Conservation (phyloP, 371 early-diverging fungal genomes). For the Mortierella sp. region DNA sequence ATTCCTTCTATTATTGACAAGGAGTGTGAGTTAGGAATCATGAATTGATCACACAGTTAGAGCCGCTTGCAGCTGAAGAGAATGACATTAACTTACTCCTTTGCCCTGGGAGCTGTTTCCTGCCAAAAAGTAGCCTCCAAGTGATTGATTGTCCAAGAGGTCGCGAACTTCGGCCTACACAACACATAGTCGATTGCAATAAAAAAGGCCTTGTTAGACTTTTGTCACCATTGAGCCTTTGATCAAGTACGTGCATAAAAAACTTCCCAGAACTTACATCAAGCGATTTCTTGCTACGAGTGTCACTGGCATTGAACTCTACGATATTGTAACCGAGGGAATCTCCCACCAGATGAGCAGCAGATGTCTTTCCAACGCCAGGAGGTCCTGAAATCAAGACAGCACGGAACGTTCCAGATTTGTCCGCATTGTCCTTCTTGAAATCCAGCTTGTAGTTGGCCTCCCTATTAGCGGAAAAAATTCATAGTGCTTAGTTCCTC, state of each 20-base stretch:
- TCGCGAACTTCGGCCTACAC: conserved; percentile 63
- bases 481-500: neutral
- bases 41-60: neutral
- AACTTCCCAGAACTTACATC: conserved; percentile 65
- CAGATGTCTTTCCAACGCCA: conserved; percentile 99
- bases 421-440: conserved; percentile 58
- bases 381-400: conserved; percentile 97
- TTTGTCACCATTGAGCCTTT: neutral
- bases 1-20: conserved; percentile 27
- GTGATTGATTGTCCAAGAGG: conserved; percentile 61
- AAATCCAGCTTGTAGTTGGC: conserved; percentile 51
- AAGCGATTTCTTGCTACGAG: conserved; percentile 92
- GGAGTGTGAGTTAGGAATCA: neutral
- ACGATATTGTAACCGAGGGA: conserved; percentile 87
- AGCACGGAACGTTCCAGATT: conserved; percentile 70
- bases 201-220: neutral
- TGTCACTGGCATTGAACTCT: conserved; percentile 99
- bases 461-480: conserved; percentile 46
- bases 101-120: conserved; percentile 22
- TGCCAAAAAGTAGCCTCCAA: conserved; percentile 64
- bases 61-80: neutral
- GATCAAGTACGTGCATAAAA: neutral
- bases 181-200: neutral
- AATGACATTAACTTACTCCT: conserved; percentile 45
- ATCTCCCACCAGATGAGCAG: conserved; percentile 92